phyloP scores from a whole-genome alignment of 1,284 basidiomycete genomes.

The Leccinum pallidistipes region DNA sequence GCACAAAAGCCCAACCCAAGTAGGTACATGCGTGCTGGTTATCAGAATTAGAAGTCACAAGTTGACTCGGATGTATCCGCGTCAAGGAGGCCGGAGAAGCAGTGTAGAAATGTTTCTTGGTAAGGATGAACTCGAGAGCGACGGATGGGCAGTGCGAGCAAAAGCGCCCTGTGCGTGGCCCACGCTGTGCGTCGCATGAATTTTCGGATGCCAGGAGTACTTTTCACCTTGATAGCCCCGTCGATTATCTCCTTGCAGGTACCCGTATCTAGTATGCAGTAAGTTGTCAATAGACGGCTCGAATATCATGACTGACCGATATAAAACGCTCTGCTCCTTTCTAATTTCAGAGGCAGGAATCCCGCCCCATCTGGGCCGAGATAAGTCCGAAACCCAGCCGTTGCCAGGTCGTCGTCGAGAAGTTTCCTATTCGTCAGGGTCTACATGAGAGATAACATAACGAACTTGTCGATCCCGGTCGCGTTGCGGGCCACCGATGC shows the following conservation, averaged over 20 bases:
- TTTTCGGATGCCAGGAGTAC: conserved; percentile 20
- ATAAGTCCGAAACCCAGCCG: conserved; percentile 21
- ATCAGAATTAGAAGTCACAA: conserved; percentile 56
- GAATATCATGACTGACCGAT: conserved; percentile 28
- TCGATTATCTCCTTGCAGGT: conserved; percentile 40
- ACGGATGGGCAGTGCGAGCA: conserved; percentile 20
- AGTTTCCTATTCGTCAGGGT: conserved; percentile 30
- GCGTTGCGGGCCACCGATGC: conserved; percentile 5
- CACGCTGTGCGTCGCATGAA: conserved; percentile 26
- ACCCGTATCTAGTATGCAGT: conserved; percentile 31
- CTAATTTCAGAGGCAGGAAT: conserved; percentile 36
- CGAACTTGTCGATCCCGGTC: conserved; percentile 23
- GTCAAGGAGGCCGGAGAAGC: conserved; percentile 55
- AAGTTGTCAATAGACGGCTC: not conserved
- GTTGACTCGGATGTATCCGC: conserved; percentile 52
- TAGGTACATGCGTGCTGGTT: conserved; percentile 68
- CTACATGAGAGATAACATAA: not conserved
- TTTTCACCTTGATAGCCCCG: conserved; percentile 40
- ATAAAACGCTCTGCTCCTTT: conserved; percentile 43
- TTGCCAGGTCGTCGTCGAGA: conserved; percentile 38
- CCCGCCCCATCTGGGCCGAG: conserved; percentile 43
- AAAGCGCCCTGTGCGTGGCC: conserved; percentile 34
- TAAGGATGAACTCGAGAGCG: conserved; percentile 18
- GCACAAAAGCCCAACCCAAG: conserved; percentile 77
- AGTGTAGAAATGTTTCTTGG: conserved; percentile 56